Base-by-base conservation (phyloP, 2,329 filamentous ascomycete species). In the Aspergillus ochraceoroseus region DNA sequence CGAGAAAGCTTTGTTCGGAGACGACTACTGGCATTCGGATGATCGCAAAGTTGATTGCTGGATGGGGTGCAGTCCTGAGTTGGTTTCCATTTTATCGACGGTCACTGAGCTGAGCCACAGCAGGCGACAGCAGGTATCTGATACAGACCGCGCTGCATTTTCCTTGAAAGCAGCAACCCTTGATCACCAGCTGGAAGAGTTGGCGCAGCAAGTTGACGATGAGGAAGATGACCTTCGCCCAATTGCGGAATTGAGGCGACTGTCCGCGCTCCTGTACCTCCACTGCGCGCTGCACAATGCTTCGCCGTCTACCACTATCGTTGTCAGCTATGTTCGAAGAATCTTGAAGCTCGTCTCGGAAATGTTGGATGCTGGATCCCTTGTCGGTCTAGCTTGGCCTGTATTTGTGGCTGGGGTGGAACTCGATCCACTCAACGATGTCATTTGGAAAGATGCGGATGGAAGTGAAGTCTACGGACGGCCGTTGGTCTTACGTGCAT, bases 51-150 rank as follows among this genome's bases (percentile, higher is more conserved):
- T 69, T 26, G 63, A 70, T 41, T 49, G 62, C 0, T 74, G 71
- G 71, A 70, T 73, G 57, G 70, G 70, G 0, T 73, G 70, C 33
- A 72, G 70, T 29, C 68, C 71, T 0, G 64, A 66, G 12, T 53
- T 74, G 22, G 69, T 70, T 3, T 64, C 65, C 1, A 66, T 74
- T 2, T 51, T 74, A 3, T 71, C 67, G n/a, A 60, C 61, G 0
- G 71, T 72, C 14, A 73, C 69, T 0, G 71, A 74, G 32, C 53
- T 74, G 9, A 70, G 69, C 3, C 59, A 67, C 4, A 53, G 53
- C 7, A 53, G 58, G 22, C 55, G 64, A 5, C 56, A 58, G 7
- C 39, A 53, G 4, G 40, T 43, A 6, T 55, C 57, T 1, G 47
- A 60, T 8, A 43, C 52, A 3, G 45, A 57, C 3, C 50, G 39